A percentile compares a stretch with the other conserved stretches of the same genome.
Conservation (phyloP, 257 asterid genomes). For the Capsicum pubescens region DNA sequence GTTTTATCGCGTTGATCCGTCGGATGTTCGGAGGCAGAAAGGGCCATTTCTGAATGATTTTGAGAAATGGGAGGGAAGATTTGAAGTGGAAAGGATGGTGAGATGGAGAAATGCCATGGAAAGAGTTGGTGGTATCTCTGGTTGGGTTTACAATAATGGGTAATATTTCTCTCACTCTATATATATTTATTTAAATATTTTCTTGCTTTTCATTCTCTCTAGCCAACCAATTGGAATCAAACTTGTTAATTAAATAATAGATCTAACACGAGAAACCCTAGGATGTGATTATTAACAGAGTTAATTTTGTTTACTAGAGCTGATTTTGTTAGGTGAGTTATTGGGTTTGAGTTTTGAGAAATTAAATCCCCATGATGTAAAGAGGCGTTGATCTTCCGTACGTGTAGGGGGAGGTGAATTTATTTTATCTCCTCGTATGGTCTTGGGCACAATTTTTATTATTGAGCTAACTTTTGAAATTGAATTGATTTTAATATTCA, state of each 20-base stretch:
- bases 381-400: not conserved
- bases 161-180: not conserved
- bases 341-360: not conserved
- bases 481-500: no score
- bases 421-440: not conserved
- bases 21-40: slow-evolving; percentile 40
- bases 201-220: not conserved
- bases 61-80: slow-evolving; percentile 28
- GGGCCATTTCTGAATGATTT: slow-evolving; percentile 37
- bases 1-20: slow-evolving; percentile 37
- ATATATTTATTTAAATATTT: no score
- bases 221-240: not conserved
- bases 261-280: not conserved
- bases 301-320: not conserved
- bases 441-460: not conserved
- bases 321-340: not conserved
- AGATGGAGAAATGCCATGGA: slow-evolving; percentile 50
- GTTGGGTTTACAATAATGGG: slow-evolving; percentile 37
- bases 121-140: slow-evolving; percentile 35
- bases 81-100: slow-evolving; percentile 28
- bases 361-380: not conserved
- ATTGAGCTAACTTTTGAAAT: no score
- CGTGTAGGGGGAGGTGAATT: not conserved
- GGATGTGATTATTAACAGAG: not conserved
- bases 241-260: not conserved